Percentiles rank a stretch among this genome's conserved stretches.
These are phyloP conservation scores for Oryza nivara DNA, from an alignment of 176 grass and related monocot genomes.

Conservation along the genomic window DNA sequence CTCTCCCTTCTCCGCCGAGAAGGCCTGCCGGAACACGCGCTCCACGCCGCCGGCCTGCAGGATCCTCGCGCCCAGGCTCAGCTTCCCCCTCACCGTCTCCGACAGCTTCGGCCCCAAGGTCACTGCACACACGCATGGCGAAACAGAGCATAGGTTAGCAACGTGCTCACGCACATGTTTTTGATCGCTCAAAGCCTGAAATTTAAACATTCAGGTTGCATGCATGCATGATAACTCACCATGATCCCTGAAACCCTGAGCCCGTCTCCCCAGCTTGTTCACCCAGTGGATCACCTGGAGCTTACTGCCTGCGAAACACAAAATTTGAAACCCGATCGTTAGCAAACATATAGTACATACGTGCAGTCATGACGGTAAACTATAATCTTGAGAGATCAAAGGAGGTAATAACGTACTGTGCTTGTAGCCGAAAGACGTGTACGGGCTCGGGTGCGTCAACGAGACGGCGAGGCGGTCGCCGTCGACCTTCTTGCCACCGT, in stretches of 20 bases:
- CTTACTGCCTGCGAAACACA: slow-evolving; percentile 42
- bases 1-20: slow-evolving; percentile 68
- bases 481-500: slow-evolving; percentile 7
- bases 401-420: slow-evolving; percentile 40
- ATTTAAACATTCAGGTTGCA: too few species aligned
- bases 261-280: slow-evolving; percentile 60
- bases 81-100: slow-evolving; percentile 81
- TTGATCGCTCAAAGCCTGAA: not conserved
- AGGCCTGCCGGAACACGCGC: slow-evolving; percentile 68
- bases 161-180: not conserved
- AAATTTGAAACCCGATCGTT: not conserved
- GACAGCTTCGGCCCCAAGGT: slow-evolving; percentile 70
- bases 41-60: slow-evolving; percentile 79
- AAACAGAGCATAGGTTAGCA: not conserved
- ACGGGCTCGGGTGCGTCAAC: slow-evolving; percentile 53
- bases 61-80: slow-evolving; percentile 70
- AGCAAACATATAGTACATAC: not conserved
- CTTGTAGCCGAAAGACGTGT: slow-evolving; percentile 45
- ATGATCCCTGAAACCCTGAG: slow-evolving; percentile 63
- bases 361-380: not conserved
- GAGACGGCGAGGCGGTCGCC: slow-evolving; percentile 42
- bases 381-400: not conserved
- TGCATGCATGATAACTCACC: slow-evolving; percentile 34
- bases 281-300: slow-evolving; percentile 61
- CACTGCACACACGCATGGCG: slow-evolving; percentile 46